phyloP scores from a whole-genome alignment of 805 yeast species.

The Metschnikowia aberdeeniae region DNA sequence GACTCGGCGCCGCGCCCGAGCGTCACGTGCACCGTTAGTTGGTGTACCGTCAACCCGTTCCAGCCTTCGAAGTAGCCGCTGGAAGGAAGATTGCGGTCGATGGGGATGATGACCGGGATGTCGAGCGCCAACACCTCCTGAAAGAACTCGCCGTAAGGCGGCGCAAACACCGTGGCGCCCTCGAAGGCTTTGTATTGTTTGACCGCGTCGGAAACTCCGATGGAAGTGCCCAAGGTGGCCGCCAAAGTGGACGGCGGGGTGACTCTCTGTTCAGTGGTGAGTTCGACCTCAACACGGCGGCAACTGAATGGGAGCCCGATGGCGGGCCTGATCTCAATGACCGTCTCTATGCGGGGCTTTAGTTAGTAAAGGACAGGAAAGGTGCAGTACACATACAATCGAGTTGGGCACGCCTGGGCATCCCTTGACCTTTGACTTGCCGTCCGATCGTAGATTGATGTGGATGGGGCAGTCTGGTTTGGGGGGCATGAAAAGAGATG shows the following conservation, averaged over 20 bases:
- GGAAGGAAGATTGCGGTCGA: slow-evolving; percentile 50
- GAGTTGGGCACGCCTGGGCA: slow-evolving; percentile 67
- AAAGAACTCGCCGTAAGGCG: slow-evolving; percentile 36
- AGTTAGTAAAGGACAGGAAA: slow-evolving; percentile 12
- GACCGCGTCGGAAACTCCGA: slow-evolving; percentile 21
- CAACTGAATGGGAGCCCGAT: slow-evolving; percentile 45
- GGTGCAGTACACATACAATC: slow-evolving; percentile 23
- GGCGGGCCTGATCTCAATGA: slow-evolving; percentile 49
- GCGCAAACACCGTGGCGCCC: slow-evolving; percentile 33
- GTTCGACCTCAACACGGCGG: slow-evolving; percentile 44
- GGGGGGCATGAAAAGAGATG: slow-evolving; percentile 13
- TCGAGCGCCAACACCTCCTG: slow-evolving; percentile 51
- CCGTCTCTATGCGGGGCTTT: slow-evolving; percentile 56
- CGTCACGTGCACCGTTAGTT: slow-evolving; percentile 37
- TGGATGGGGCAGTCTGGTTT: slow-evolving; percentile 25
- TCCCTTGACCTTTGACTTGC: slow-evolving; percentile 53
- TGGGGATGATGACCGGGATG: slow-evolving; percentile 53
- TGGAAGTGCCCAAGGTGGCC: slow-evolving; percentile 13
- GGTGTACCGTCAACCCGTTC: slow-evolving; percentile 46
- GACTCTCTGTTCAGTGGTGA: slow-evolving; percentile 50
- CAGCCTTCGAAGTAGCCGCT: slow-evolving; percentile 48
- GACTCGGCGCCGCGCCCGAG: slow-evolving; percentile 28
- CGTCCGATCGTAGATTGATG: slow-evolving; percentile 46
- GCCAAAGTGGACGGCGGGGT: slow-evolving; percentile 38
- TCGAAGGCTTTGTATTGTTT: slow-evolving; percentile 33